Base-by-base conservation (phyloP, 2,329 filamentous ascomycete genomes). In the Aureobasidium sp. region DNA sequence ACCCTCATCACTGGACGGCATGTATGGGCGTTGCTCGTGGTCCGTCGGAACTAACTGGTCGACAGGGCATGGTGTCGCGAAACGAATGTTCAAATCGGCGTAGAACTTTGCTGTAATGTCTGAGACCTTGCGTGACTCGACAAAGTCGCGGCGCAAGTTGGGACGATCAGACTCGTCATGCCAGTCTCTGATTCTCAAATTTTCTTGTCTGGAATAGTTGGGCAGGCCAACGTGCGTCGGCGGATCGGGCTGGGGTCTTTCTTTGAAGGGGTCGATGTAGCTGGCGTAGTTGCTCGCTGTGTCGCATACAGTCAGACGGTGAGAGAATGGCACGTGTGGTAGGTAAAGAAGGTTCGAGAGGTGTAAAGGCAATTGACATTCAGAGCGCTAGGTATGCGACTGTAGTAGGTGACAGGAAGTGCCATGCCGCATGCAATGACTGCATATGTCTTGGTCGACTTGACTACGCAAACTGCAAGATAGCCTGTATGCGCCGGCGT, bases 1-100 rank as follows among this genome's bases (percentile, higher is more conserved):
- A 2, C 23, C 39, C 27, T 46, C 47, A 8, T 48, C 39, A 7
- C 17, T 23, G 29, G 50, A 56, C 64, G 17, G 72, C 58, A 63
- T 62, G 46, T 59, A 36, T 15, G 63, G 47, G 42, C 32, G 41
- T 17, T 58, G 36, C 27, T 37, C 65, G 61, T 12, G 61, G 53
- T 63, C 66, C 34, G 57, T 56, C 74, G 73, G 70, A 7, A 80
- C 41, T 15, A 80, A 66, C 10, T 76, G 73, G 65, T 78, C 74
- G 50, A 77, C 70, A 44, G 71, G 67, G 64, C 72, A 74, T 39
- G 72, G 64, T 34, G 70, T 67, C 59, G 71, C 65, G 62, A 78
- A 70, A 26, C 73, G 70, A 47, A 80, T 70, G 66, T 80, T 80
- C 27, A 81, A 20, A 34, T 62, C 50, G 41, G 44, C 23, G 34